phyloP scores from a whole-genome alignment of 768 basidiomycete genomes.

The Pisolithus orientalis region DNA sequence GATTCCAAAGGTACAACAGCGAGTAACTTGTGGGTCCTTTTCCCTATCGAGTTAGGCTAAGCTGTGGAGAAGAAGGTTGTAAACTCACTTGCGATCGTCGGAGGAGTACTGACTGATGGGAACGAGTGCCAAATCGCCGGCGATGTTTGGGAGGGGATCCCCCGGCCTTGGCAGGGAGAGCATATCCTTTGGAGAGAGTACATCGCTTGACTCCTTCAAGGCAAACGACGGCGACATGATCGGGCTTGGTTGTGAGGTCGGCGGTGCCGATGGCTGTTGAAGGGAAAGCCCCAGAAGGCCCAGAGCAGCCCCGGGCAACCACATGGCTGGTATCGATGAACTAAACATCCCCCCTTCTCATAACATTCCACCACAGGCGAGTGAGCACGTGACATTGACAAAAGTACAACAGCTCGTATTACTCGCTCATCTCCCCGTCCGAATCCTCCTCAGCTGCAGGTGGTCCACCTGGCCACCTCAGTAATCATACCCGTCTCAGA shows the following conservation, averaged over 20 bases:
- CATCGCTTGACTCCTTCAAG: slow-evolving; percentile 51
- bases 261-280: slow-evolving; percentile 40
- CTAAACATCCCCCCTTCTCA: too few relatives aligned
- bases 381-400: too few relatives aligned
- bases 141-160: slow-evolving; percentile 55
- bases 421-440: slow-evolving; percentile 49
- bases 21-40: slow-evolving; percentile 66
- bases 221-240: slow-evolving; percentile 36
- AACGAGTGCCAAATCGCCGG: slow-evolving; percentile 63
- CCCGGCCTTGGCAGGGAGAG: slow-evolving; percentile 65
- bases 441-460: slow-evolving; percentile 30
- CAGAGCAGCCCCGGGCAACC: slow-evolving; percentile 35
- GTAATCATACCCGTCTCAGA: slow-evolving; percentile 58
- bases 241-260: neutral
- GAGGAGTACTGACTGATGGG: slow-evolving; percentile 65
- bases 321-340: slow-evolving; percentile 29
- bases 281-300: slow-evolving; percentile 49
- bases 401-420: slow-evolving; percentile 11
- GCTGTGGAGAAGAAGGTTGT: neutral
- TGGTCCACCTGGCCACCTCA: slow-evolving; percentile 43
- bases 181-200: slow-evolving; percentile 69
- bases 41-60: neutral
- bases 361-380: too few relatives aligned
- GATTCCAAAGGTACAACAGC: slow-evolving; percentile 55
- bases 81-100: slow-evolving; percentile 62